Evolutionary conservation across 2,329 filamentous ascomycete genomes (phyloP).

Genomic region (Coniochaeta prunicola): DNA sequence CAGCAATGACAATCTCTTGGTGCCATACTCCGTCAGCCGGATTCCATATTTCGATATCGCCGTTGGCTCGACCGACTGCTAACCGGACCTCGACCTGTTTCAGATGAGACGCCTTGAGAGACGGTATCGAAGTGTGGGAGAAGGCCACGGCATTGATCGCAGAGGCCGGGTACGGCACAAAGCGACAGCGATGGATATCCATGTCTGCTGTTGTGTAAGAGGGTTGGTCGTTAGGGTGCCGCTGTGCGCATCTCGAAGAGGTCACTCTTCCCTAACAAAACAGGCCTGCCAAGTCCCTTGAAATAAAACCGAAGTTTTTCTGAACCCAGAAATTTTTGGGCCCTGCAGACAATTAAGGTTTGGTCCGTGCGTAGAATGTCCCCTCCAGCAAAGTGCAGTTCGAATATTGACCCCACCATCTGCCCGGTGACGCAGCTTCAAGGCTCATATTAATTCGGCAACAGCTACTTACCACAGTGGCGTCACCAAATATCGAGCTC

Average conservation of each 20-base stretch:
- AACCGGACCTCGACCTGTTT: slow-evolving; percentile 61
- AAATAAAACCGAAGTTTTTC: slow-evolving; percentile 8
- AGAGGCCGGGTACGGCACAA: slow-evolving; percentile 85
- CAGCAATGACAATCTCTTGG: slow-evolving; percentile 79
- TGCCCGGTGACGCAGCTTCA: neutral
- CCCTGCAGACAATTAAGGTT: slow-evolving; percentile 18
- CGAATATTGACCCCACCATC: neutral
- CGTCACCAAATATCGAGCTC: neutral
- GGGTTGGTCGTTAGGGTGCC: neutral
- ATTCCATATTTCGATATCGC: slow-evolving; percentile 98
- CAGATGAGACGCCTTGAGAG: slow-evolving; percentile 36
- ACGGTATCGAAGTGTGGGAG: slow-evolving; percentile 58
- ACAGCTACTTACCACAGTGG: neutral
- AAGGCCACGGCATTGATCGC: slow-evolving; percentile 94
- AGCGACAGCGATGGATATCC: slow-evolving; percentile 96
- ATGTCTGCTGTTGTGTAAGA: slow-evolving; percentile 38
- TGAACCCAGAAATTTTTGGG: slow-evolving; percentile 15
- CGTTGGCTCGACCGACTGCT: slow-evolving; percentile 86
- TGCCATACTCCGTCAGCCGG: slow-evolving; percentile 75
- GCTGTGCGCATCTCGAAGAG: neutral
- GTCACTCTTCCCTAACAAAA: neutral
- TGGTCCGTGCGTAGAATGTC: slow-evolving; percentile 18
- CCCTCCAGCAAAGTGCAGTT: neutral
- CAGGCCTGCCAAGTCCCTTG: neutral
- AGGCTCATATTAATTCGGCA: neutral